Percentiles rank a stretch among this genome's conserved stretches.
Conservation (phyloP, 2,329 filamentous ascomycete genomes). For the Ilyonectria robusta region DNA sequence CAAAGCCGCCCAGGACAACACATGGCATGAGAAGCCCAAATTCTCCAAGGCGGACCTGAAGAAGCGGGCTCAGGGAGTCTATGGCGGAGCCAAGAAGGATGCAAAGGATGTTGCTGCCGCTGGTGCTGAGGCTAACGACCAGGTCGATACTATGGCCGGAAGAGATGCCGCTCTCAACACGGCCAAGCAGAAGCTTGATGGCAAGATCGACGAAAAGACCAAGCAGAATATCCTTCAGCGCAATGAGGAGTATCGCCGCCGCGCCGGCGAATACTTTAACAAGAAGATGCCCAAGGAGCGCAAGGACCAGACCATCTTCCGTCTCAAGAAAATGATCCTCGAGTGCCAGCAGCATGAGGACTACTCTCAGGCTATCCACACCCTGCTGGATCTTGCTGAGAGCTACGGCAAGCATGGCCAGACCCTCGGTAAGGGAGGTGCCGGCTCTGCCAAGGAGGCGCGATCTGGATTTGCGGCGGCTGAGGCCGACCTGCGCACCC, state of each 20-base stretch:
- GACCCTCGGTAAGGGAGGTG: conserved; percentile 73
- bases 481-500: conserved; percentile 82
- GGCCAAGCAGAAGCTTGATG: conserved; percentile 70
- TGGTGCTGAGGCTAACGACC: conserved; percentile 68
- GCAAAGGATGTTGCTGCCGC: conserved; percentile 71
- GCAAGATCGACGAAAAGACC: conserved; percentile 71
- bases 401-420: conserved; percentile 85
- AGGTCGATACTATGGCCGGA: conserved; percentile 63
- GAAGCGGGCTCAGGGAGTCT: conserved; percentile 75
- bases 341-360: conserved; percentile 97
- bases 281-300: conserved; percentile 94
- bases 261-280: conserved; percentile 81
- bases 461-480: conserved; percentile 78
- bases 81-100: conserved; percentile 71
- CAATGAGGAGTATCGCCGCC: conserved; percentile 60
- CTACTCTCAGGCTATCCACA: conserved; percentile 92
- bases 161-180: conserved; percentile 54
- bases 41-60: conserved; percentile 79
- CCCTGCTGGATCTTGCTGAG: conserved; percentile 86
- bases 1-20: conserved; percentile 87
- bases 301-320: conserved; percentile 91
- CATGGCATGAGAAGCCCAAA: conserved; percentile 91
- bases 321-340: conserved; percentile 96
- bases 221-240: conserved; percentile 60
- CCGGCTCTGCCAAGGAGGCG: conserved; percentile 80